phyloP scores from a whole-genome alignment of 2,329 filamentous ascomycete genomes.

The Colletotrichum sp. region DNA sequence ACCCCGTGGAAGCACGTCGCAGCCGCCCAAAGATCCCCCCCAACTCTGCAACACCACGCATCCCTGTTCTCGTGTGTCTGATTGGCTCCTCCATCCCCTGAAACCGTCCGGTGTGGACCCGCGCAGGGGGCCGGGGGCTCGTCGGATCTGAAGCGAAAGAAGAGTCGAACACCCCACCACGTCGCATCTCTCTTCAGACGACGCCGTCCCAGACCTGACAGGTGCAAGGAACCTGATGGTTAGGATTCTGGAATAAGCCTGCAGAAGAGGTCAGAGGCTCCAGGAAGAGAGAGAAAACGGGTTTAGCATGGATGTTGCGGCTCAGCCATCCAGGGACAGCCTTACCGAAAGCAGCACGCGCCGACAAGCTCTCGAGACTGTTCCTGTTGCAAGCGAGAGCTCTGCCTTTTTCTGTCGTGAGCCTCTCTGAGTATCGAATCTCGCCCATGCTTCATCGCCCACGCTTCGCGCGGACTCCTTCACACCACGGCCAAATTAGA shows the following conservation, averaged over 20 bases:
- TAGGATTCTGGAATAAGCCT: no score
- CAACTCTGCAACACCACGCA: not conserved
- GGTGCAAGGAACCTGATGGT: not conserved
- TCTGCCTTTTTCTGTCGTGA: not conserved
- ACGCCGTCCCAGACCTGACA: not conserved
- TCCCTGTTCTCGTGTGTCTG: not conserved
- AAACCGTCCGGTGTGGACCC: not conserved
- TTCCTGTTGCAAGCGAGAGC: slow-evolving; percentile 1
- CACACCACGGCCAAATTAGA: not conserved
- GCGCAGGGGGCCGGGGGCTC: not conserved
- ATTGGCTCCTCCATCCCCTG: slow-evolving; percentile 3
- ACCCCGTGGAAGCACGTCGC: not conserved
- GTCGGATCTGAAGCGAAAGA: slow-evolving; percentile 10
- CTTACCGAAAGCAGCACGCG: not conserved
- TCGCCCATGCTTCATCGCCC: not conserved
- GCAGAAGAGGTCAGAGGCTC: not conserved
- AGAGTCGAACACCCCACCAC: not conserved
- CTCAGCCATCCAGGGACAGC: slow-evolving; percentile 7
- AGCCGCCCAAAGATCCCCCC: not conserved
- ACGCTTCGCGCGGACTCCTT: slow-evolving; percentile 9
- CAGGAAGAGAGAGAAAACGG: not conserved
- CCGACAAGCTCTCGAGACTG: slow-evolving; percentile 14
- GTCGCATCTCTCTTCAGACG: slow-evolving; percentile 10
- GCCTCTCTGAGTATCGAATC: not conserved
- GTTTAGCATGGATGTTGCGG: not conserved